Evolutionary conservation across 768 basidiomycete genomes (phyloP), one percentile per base, ranked within the genome.

Genomic region (Cantharellus anzutake): DNA sequence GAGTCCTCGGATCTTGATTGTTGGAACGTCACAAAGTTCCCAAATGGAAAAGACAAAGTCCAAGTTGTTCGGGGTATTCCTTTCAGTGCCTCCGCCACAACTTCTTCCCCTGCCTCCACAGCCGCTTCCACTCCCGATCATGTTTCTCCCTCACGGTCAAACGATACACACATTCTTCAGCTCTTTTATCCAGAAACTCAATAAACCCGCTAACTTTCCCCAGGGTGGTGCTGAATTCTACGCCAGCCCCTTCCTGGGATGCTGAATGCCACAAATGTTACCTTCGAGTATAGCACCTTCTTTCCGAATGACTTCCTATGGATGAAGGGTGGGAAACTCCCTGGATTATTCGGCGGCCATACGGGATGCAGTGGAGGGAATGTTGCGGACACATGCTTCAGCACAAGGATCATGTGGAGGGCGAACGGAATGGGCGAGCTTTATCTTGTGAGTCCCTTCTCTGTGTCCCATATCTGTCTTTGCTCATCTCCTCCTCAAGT

Each of bases 321-420:
- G 75, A 86, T 88, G 16, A 73, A 78, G 58, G 90, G 78, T 3
- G 91, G 91, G 4, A 93, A 96, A 70, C 68, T 93, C 3, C 87
- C 90, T 0, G 91, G 90, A 0, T 63, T 91, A 3, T 88, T 70
- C 58, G 73, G 73, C n/a, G 73, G 73, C n/a, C 29, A 57, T 34
- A 71, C 67, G 2, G 76, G 70, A 4, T 88, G 86, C 67, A 86
- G 84, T 20, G 86, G 86, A 3, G 86, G 86, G 0, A 73, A 80
- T 64, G 74, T 75, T n/a, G 89, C 86, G 4, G 63, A 72, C 41
- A 73, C 76, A 51, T 93, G 90, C 65, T 93, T 87, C 67, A 87
- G 84, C 66, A 90, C 88, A 3, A 71, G 90, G 37, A 60, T 92
- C 64, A 92, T 93, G 90, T 92, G 72, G 72, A 64, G 73, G 41